Evolutionary conservation across 768 basidiomycete species (phyloP).

Genomic region (Chalciporus piperatus): DNA sequence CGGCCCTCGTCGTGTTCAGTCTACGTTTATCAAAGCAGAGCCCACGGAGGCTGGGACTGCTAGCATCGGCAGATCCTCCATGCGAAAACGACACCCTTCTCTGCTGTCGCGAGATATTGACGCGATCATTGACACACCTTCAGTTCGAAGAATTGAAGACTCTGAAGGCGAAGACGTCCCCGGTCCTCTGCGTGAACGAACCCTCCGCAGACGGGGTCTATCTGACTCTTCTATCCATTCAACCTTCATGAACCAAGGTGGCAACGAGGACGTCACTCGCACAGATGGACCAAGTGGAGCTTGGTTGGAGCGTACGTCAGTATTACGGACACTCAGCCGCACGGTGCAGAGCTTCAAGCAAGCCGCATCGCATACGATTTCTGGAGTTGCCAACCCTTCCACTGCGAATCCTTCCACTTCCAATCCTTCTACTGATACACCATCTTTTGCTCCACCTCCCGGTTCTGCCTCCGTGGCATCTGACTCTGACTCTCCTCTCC

Average conservation of each 20-base stretch:
- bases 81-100: constrained; percentile 15
- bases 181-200: constrained; percentile 60
- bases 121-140: constrained; percentile 66
- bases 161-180: constrained; percentile 42
- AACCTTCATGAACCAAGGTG: constrained; percentile 64
- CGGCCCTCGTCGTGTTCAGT: constrained; percentile 32
- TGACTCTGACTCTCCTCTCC: not conserved
- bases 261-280: not conserved
- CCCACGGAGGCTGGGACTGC: constrained; percentile 26
- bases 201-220: constrained; percentile 73
- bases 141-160: constrained; percentile 27
- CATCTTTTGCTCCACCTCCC: constrained; percentile 9
- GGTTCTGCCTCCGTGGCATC: constrained; percentile 4
- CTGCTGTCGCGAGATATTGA: constrained; percentile 68
- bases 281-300: constrained; percentile 13
- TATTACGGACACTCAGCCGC: constrained; percentile 52
- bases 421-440: constrained; percentile 3
- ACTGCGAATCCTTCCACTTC: constrained; percentile 8
- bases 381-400: constrained; percentile 16
- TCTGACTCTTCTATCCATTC: constrained; percentile 93
- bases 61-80: constrained; percentile 21
- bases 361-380: constrained; percentile 29
- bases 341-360: constrained; percentile 51
- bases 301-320: constrained; percentile 44
- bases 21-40: constrained; percentile 14